phyloP scores from a whole-genome alignment of 208 protist genomes.

The Trypanosoma conorhini region DNA sequence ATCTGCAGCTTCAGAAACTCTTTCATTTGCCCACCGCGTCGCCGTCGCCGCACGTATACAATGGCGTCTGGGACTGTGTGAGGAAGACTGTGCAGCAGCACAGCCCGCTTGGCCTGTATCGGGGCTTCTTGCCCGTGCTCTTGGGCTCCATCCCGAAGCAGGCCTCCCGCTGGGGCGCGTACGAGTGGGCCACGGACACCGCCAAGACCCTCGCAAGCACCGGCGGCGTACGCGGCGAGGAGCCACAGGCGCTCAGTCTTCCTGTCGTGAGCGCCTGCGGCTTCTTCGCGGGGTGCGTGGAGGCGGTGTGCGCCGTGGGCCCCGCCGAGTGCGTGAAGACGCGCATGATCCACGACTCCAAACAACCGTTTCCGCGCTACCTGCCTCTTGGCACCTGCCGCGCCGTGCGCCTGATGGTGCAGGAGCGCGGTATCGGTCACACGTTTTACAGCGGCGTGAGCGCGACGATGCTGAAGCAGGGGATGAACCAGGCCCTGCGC shows the following conservation, averaged over 20 bases:
- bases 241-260: background rate
- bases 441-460: conserved; percentile 33
- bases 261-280: conserved; percentile 23
- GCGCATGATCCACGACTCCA: conserved; percentile 22
- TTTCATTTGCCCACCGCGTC: background rate
- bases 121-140: conserved; percentile 27
- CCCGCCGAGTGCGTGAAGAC: conserved; percentile 34
- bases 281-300: conserved; percentile 27
- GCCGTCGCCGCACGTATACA: conserved; percentile 5
- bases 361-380: background rate
- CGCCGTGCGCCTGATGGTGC: conserved; percentile 15
- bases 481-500: conserved; percentile 26
- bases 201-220: background rate
- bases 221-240: background rate
- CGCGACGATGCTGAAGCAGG: conserved; percentile 32
- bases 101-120: conserved; percentile 29
- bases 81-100: conserved; percentile 16
- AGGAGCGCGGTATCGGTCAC: conserved; percentile 11
- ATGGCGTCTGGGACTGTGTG: conserved; percentile 28
- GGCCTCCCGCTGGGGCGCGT: conserved; percentile 28
- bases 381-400: background rate
- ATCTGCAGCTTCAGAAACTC: conserved; percentile 29
- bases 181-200: conserved; percentile 19
- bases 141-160: conserved; percentile 37
- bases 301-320: conserved; percentile 22